Conservation (phyloP, 306 rosid genomes). For the Cyclanthera cordifolia region DNA sequence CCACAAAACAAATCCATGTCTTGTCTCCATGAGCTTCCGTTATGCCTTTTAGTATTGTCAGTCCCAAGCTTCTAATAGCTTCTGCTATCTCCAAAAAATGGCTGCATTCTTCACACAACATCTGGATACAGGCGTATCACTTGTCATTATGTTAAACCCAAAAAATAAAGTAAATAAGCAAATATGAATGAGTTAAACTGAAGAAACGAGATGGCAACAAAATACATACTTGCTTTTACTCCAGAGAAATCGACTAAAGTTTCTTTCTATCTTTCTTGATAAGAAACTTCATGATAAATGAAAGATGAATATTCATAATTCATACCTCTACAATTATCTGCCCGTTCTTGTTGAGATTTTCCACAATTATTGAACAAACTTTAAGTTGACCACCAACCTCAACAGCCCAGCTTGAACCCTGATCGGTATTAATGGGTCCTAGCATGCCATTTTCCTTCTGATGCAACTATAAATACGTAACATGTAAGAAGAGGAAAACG, state of each 20-base stretch:
- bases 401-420: conserved; percentile 95
- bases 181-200: background rate
- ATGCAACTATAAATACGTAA: conserved; percentile 38
- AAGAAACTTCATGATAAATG: background rate
- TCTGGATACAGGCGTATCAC: conserved; percentile 29
- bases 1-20: conserved; percentile 83
- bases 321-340: conserved; percentile 95
- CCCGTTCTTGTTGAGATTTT: conserved; percentile 73
- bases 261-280: background rate
- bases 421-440: conserved; percentile 48
- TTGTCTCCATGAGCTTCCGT: conserved; percentile 75
- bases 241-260: background rate
- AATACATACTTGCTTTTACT: background rate
- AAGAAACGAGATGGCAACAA: background rate
- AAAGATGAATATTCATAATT: background rate
- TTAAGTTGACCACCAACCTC: conserved; percentile 89
- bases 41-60: conserved; percentile 61
- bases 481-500: background rate
- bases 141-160: background rate
- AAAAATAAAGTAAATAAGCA: background rate
- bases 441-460: conserved; percentile 42
- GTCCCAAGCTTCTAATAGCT: conserved; percentile 73
- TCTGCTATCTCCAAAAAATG: conserved; percentile 95
- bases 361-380: conserved; percentile 73
- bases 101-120: conserved; percentile 89